These are phyloP conservation scores for Hypomyces perniciosus DNA, from an alignment of 2,329 filamentous ascomycete genomes.

Conservation along the genomic window DNA sequence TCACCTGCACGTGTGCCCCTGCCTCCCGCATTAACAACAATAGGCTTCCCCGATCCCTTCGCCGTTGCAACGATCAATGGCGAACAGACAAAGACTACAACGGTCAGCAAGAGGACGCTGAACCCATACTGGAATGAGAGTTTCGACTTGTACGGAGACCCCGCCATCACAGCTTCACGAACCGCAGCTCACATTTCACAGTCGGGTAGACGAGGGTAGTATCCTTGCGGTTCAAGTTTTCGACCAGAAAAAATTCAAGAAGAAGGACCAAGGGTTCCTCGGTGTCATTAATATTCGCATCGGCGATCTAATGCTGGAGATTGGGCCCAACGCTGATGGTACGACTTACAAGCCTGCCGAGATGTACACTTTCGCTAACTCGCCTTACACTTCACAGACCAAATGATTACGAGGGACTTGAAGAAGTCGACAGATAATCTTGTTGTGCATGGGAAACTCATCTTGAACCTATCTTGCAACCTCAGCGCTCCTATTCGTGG, in stretches of 20 bases:
- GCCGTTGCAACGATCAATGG: conserved; percentile 95
- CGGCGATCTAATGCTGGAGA: conserved; percentile 79
- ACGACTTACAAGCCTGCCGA: conserved; percentile 29
- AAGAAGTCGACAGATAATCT: conserved; percentile 98
- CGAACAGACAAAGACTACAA: conserved; percentile 97
- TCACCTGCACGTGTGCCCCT: background rate
- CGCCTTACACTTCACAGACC: conserved; percentile 53
- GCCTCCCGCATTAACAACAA: conserved; percentile 23
- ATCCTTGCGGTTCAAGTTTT: conserved; percentile 98
- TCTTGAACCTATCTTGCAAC: conserved; percentile 93
- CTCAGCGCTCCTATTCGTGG: conserved; percentile 62
- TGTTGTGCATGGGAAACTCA: conserved; percentile 95
- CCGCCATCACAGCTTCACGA: conserved; percentile 10
- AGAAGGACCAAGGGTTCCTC: conserved; percentile 98
- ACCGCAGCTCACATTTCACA: conserved; percentile 32
- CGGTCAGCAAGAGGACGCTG: conserved; percentile 92
- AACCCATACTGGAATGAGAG: conserved; percentile 99
- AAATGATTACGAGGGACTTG: conserved; percentile 95
- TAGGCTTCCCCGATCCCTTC: conserved; percentile 96
- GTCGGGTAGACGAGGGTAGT: conserved; percentile 87
- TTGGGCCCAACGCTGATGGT: conserved; percentile 89
- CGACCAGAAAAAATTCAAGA: conserved; percentile 99
- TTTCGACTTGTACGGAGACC: conserved; percentile 82
- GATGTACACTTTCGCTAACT: conserved; percentile 15
- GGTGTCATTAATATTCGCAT: conserved; percentile 97